Evolutionary conservation across 1,139 yeast genomes (phyloP), one percentile per base, ranked within the genome.

Genomic region (Kodamaea fungicola): DNA sequence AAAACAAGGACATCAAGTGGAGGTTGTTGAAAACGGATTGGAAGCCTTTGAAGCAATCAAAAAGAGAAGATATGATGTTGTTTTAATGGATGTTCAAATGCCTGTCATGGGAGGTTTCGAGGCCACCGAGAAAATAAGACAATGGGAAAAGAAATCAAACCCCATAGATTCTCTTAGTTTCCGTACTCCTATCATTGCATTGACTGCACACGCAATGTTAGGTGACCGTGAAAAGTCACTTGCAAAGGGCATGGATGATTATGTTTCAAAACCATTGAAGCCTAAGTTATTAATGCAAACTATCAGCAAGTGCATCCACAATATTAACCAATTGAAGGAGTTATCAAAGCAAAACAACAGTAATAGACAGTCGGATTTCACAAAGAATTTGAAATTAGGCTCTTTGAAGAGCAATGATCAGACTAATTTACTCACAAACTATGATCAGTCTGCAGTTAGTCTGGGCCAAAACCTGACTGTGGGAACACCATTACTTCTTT

Each of bases 101-200:
- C 96, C 96, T 6, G 88, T 86, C 7, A 86, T 87, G 94, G 95
- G 95, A 32, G 96, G 96, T 0, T 87, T 87, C 57, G 95, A 87
- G 55, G 95, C 95, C 3, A 86, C 95, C 1, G 87, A 83, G 40
- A 77, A 80, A 57, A 87, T 87, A 39, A 69, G 95, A 50, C 90
- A 83, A 57, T 86, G 94, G 94, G 96, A 87, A 61, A 79, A 75
- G 65, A 86, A 83, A 59, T 73, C 80, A 35, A 80, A 82, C 44
- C 87, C 87, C n/a, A 80, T 82, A 27, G 87, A 86, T 43, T 70
- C 78, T 2, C 66, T 76, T 38, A 66, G 75, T 35, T 74, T 74
- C 52, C 71, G 95, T 43, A 82, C 94, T 1, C 95, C 95, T 19
- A 86, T 87, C 48, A 87, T 87, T 51, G 95, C 96, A 1, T 68